These are phyloP conservation scores for Clathrospora elynae DNA, from an alignment of 2,329 filamentous ascomycete genomes.

Conservation along the genomic window DNA sequence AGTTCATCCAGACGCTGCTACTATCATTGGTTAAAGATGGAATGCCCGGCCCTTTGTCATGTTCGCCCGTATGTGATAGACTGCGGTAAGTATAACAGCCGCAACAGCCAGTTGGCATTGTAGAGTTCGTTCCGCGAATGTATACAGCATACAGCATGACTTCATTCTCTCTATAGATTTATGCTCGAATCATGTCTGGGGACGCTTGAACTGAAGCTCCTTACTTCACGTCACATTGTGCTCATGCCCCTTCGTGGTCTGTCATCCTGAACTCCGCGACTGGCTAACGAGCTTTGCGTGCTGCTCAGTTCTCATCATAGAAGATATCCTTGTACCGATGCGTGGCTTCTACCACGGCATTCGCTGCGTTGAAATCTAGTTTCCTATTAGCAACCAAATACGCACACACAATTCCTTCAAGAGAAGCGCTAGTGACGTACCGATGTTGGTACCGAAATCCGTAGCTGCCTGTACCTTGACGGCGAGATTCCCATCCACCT, in stretches of 20 bases:
- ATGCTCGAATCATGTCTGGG: too few relatives aligned
- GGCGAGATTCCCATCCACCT: slow-evolving; percentile 74
- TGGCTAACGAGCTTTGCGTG: background rate
- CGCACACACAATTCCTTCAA: slow-evolving; percentile 3
- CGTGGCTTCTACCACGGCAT: slow-evolving; percentile 82
- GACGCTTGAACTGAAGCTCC: too few relatives aligned
- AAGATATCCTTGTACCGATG: slow-evolving; percentile 84
- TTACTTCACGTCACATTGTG: too few relatives aligned
- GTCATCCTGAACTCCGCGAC: too few relatives aligned
- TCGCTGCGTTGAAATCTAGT: slow-evolving; percentile 74
- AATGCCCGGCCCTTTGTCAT: too few relatives aligned
- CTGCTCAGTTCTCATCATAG: slow-evolving; percentile 57
- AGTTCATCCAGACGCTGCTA: too few relatives aligned
- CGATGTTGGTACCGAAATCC: slow-evolving; percentile 71
- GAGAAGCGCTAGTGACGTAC: slow-evolving; percentile 57
- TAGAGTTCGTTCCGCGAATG: background rate
- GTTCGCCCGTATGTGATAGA: too few relatives aligned
- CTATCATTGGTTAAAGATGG: too few relatives aligned
- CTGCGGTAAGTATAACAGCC: too few relatives aligned
- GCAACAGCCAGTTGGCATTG: too few relatives aligned
- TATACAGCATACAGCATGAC: background rate
- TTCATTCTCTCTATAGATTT: background rate
- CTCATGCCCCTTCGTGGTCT: too few relatives aligned
- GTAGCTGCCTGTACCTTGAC: slow-evolving; percentile 72
- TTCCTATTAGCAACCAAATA: background rate